Evolutionary conservation across 176 grass and related monocot genomes (phyloP).

Genomic region (Pharus latifolius): DNA sequence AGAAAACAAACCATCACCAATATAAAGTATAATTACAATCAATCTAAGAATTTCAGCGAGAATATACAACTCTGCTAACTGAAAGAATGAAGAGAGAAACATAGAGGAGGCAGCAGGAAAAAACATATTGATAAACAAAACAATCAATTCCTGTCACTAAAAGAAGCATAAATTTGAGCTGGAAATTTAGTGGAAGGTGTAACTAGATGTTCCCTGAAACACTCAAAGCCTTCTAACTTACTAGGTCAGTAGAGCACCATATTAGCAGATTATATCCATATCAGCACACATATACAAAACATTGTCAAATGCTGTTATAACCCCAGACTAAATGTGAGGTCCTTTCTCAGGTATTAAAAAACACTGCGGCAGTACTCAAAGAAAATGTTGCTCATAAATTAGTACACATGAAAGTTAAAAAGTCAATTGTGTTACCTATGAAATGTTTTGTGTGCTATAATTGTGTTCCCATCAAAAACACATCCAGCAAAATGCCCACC

Average conservation of each 20-base stretch:
- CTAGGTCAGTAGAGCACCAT: not conserved
- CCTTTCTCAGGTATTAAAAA: not conserved
- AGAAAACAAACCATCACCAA: not conserved
- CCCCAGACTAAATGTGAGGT: not conserved
- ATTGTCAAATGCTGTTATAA: not conserved
- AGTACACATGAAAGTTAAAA: not conserved
- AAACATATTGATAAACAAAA: not conserved
- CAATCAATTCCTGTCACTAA: not conserved
- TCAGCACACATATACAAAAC: not conserved
- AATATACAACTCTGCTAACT: not conserved
- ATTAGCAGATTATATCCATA: not conserved
- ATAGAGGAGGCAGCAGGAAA: not conserved
- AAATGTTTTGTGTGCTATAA: conserved; percentile 93
- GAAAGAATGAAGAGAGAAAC: not conserved
- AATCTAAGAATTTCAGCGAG: not conserved
- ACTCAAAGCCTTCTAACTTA: not conserved
- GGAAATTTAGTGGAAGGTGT: not conserved
- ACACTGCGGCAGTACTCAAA: not conserved
- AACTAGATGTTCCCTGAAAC: not conserved
- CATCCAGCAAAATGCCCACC: conserved; percentile 94
- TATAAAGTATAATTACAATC: not conserved
- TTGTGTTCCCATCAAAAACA: conserved; percentile 80
- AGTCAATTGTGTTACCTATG: conserved; percentile 52
- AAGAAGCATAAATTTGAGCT: not conserved
- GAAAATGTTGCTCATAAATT: not conserved